Percentiles rank a stretch among this genome's conserved stretches.
These are phyloP conservation scores for Chytriomyces hyalinus DNA, from an alignment of 192 early-diverging fungal genomes.

Conservation along the genomic window DNA sequence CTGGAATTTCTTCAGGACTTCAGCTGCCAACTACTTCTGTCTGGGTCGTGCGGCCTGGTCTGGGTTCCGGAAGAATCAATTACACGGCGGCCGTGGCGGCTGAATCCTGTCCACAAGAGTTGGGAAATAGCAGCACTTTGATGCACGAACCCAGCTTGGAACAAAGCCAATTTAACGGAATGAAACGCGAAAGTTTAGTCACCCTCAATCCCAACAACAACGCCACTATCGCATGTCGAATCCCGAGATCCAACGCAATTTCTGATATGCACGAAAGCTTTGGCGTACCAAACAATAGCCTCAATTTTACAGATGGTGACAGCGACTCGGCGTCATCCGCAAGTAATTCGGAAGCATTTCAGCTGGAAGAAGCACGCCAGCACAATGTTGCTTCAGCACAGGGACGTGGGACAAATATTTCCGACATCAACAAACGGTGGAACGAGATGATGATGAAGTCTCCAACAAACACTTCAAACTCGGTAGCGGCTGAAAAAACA, in stretches of 20 bases:
- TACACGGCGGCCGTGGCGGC: constrained; percentile 12
- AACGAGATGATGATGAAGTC: constrained; percentile 35
- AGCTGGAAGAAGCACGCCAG: not conserved
- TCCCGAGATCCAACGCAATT: constrained; percentile 16
- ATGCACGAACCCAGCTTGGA: not conserved
- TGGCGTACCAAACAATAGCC: not conserved
- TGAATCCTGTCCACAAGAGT: not conserved
- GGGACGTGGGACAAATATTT: constrained; percentile 11
- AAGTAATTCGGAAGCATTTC: not conserved
- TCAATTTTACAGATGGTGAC: not conserved
- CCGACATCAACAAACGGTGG: constrained; percentile 25
- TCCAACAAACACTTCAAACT: not conserved
- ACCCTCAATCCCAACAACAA: not conserved
- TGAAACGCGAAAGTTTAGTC: not conserved
- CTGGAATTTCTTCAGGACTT: too few species aligned
- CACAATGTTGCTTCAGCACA: not conserved
- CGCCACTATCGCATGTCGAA: not conserved
- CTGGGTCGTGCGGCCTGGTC: constrained; percentile 26
- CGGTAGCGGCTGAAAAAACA: not conserved
- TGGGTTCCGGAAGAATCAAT: constrained; percentile 17
- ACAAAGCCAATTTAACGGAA: not conserved
- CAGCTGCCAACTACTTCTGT: constrained; percentile 1
- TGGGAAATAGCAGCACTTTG: not conserved
- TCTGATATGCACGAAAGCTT: constrained; percentile 12
- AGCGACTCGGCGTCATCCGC: not conserved